Conservation (phyloP, 129 eudicot genomes). For the Artemisia argyi region DNA sequence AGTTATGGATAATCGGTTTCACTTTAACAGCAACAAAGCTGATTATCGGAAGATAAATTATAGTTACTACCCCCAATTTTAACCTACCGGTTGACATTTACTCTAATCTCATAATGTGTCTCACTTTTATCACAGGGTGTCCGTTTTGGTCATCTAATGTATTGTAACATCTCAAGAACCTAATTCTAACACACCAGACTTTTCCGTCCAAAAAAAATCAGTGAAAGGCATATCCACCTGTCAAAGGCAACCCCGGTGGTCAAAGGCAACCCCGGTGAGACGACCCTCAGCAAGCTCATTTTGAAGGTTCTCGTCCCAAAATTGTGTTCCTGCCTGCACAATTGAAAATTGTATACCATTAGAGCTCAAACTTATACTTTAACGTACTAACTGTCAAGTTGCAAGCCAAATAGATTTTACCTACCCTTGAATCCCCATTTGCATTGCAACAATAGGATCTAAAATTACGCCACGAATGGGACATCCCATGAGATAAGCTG, state of each 20-base stretch:
- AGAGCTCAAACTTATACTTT: background rate
- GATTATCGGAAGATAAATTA: too few species aligned
- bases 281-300: constrained; percentile 86
- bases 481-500: constrained; percentile 96
- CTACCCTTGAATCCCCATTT: constrained; percentile 99
- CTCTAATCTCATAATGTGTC: too few species aligned
- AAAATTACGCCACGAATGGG: constrained; percentile 95
- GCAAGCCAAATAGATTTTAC: constrained; percentile 25
- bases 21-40: too few species aligned
- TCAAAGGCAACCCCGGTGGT: too few species aligned
- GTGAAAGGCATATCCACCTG: constrained; percentile 42
- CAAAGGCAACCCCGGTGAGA: constrained; percentile 69
- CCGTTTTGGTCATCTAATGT: too few species aligned
- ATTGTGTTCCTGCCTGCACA: constrained; percentile 92
- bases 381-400: background rate
- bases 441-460: constrained; percentile 93
- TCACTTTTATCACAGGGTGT: too few species aligned
- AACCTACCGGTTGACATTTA: too few species aligned
- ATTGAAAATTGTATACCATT: constrained; percentile 8
- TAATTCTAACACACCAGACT: too few species aligned
- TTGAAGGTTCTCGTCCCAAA: constrained; percentile 96
- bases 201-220: too few species aligned
- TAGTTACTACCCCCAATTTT: too few species aligned
- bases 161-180: too few species aligned
- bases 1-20: too few species aligned